Percentiles rank a stretch among this genome's conserved stretches.
phyloP scores from a whole-genome alignment of 176 grass and related monocot species.

The Musa beccarii region DNA sequence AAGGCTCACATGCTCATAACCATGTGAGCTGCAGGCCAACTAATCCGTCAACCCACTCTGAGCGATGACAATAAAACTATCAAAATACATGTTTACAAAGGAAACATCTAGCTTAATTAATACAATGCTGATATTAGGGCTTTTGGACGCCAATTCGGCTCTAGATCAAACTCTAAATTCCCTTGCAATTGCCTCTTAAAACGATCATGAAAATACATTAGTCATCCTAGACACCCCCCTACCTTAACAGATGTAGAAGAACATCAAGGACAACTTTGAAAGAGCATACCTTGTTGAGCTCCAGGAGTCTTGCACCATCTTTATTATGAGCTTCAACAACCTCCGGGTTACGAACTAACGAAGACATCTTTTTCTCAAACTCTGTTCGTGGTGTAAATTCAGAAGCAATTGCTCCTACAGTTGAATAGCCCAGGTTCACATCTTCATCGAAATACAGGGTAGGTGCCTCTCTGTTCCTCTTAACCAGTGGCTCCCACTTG shows the following conservation, averaged over 20 bases:
- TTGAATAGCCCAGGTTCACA: slow-evolving; percentile 48
- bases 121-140: too few relatives aligned
- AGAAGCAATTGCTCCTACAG: slow-evolving; percentile 68
- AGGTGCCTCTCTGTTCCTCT: slow-evolving; percentile 65
- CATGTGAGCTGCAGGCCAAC: neutral
- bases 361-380: slow-evolving; percentile 73
- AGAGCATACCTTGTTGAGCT: slow-evolving; percentile 74
- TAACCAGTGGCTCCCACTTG: slow-evolving; percentile 56
- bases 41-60: neutral
- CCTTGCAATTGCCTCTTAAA: too few relatives aligned
- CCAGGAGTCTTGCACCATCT: slow-evolving; percentile 75
- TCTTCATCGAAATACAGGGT: slow-evolving; percentile 73
- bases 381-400: slow-evolving; percentile 62
- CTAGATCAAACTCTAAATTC: too few relatives aligned
- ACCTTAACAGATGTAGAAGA: neutral
- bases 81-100: too few relatives aligned
- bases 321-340: slow-evolving; percentile 72
- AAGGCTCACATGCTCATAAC: too few relatives aligned
- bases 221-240: too few relatives aligned
- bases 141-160: too few relatives aligned
- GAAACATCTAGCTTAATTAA: too few relatives aligned
- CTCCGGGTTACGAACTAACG: slow-evolving; percentile 36
- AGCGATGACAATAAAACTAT: too few relatives aligned
- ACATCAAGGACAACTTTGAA: neutral
- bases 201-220: too few relatives aligned